Evolutionary conservation across 2,329 filamentous ascomycete species (phyloP).

Genomic region (Colletotrichum tropicicola): DNA sequence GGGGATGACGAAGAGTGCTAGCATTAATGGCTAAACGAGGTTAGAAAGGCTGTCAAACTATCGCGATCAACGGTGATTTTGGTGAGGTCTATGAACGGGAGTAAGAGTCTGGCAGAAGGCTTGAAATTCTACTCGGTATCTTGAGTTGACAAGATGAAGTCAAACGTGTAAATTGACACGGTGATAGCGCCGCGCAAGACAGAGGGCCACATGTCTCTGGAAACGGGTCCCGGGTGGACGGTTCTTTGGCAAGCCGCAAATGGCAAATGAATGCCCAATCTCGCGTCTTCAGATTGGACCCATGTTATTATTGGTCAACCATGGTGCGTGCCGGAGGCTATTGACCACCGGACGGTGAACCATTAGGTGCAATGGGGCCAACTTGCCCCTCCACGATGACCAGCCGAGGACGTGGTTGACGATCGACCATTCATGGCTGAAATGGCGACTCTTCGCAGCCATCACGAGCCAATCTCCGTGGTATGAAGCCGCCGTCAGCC

Average conservation of each 20-base stretch:
- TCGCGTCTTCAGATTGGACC: slow-evolving; percentile 65
- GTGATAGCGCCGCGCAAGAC: slow-evolving; percentile 58
- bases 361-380: too few relatives aligned
- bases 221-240: slow-evolving; percentile 57
- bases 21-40: slow-evolving; percentile 51
- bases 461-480: too few relatives aligned
- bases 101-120: slow-evolving; percentile 45
- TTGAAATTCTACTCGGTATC: slow-evolving; percentile 50
- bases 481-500: too few relatives aligned
- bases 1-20: slow-evolving; percentile 35
- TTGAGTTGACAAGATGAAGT: slow-evolving; percentile 61
- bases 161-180: slow-evolving; percentile 61
- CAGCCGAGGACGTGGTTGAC: too few relatives aligned
- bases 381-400: too few relatives aligned
- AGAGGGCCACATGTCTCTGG: slow-evolving; percentile 60
- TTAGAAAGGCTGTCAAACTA: slow-evolving; percentile 54
- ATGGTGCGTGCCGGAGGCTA: too few relatives aligned
- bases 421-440: too few relatives aligned
- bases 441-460: too few relatives aligned
- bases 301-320: too few relatives aligned
- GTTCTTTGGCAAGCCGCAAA: too few relatives aligned
- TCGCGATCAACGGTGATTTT: slow-evolving; percentile 45
- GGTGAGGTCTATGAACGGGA: slow-evolving; percentile 60
- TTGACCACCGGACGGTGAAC: too few relatives aligned
- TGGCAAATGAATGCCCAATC: too few relatives aligned